phyloP scores from a whole-genome alignment of 176 grass and related monocot genomes.

The Rhynchospora pubera region DNA sequence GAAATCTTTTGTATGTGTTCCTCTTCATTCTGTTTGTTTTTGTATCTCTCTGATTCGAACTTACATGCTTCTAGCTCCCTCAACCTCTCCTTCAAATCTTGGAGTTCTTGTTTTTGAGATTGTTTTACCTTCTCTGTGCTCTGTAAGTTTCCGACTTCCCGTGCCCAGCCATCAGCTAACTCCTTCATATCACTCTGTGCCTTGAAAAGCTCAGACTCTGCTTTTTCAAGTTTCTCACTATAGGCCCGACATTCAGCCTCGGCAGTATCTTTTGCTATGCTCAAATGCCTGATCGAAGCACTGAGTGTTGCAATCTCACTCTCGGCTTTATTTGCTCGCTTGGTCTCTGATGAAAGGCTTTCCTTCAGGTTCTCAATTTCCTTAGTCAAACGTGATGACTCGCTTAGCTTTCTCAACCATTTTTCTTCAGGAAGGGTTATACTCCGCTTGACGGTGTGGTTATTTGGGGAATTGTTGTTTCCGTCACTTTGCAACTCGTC shows the following conservation, averaged over 20 bases:
- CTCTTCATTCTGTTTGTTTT: slow-evolving; percentile 45
- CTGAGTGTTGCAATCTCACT: slow-evolving; percentile 49
- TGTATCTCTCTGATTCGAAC: slow-evolving; percentile 37
- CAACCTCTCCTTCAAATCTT: slow-evolving; percentile 50
- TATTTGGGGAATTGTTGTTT: slow-evolving; percentile 26
- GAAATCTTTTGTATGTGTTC: slow-evolving; percentile 34
- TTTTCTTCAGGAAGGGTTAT: slow-evolving; percentile 62
- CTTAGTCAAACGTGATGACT: slow-evolving; percentile 53
- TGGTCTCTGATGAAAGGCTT: slow-evolving; percentile 54
- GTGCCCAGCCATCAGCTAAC: slow-evolving; percentile 61
- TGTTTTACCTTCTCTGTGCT: slow-evolving; percentile 55
- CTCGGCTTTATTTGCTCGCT: slow-evolving; percentile 62
- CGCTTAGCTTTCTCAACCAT: slow-evolving; percentile 12
- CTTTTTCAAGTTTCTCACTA: slow-evolving; percentile 36
- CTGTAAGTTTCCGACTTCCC: slow-evolving; percentile 51
- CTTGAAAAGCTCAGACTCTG: slow-evolving; percentile 54
- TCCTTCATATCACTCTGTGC: slow-evolving; percentile 53
- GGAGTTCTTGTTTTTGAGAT: slow-evolving; percentile 43
- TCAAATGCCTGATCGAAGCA: slow-evolving; percentile 37
- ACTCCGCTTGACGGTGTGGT: slow-evolving; percentile 47
- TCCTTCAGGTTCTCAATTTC: slow-evolving; percentile 60
- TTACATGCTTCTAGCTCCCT: slow-evolving; percentile 41
- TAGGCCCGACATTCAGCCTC: slow-evolving; percentile 47
- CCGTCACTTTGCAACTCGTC: slow-evolving; percentile 53
- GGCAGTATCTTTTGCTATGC: slow-evolving; percentile 46